Conservation (phyloP, 768 basidiomycete genomes). For the Udeniomyces megalosporus region DNA sequence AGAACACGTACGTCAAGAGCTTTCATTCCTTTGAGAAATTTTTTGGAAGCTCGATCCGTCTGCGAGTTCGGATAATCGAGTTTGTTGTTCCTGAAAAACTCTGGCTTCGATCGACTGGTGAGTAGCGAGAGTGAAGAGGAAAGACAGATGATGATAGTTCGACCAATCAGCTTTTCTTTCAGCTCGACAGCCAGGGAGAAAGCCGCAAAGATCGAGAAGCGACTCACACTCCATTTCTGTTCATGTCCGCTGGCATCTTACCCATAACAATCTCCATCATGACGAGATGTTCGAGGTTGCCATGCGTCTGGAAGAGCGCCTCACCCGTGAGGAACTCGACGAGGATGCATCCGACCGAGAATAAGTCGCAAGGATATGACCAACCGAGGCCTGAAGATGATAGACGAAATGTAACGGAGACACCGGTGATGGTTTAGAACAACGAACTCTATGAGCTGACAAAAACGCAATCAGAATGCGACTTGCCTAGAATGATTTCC, state of each 20-base stretch:
- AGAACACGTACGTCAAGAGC: slow-evolving; percentile 46
- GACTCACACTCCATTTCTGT: slow-evolving; percentile 26
- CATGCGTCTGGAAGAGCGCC: slow-evolving; percentile 97
- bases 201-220: background rate
- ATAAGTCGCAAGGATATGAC: slow-evolving; percentile 97
- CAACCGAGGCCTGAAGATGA: slow-evolving; percentile 71
- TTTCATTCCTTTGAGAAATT: slow-evolving; percentile 77
- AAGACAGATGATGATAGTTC: background rate
- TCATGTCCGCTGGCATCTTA: slow-evolving; percentile 77
- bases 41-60: slow-evolving; percentile 75
- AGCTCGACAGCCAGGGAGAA: background rate
- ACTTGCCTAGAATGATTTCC: slow-evolving; percentile 97
- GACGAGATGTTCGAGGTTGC: slow-evolving; percentile 94
- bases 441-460: too few relatives aligned
- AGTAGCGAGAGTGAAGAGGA: background rate
- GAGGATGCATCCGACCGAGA: slow-evolving; percentile 94
- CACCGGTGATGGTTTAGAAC: background rate
- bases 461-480: too few relatives aligned
- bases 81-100: slow-evolving; percentile 74
- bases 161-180: background rate
- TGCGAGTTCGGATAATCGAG: slow-evolving; percentile 86
- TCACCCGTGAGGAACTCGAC: slow-evolving; percentile 97
- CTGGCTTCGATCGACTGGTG: slow-evolving; percentile 45
- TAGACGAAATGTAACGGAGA: background rate
- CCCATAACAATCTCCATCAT: slow-evolving; percentile 99